Conservation (phyloP, 2,329 filamentous ascomycete genomes). For the Paraphoma chrysanthemicola region DNA sequence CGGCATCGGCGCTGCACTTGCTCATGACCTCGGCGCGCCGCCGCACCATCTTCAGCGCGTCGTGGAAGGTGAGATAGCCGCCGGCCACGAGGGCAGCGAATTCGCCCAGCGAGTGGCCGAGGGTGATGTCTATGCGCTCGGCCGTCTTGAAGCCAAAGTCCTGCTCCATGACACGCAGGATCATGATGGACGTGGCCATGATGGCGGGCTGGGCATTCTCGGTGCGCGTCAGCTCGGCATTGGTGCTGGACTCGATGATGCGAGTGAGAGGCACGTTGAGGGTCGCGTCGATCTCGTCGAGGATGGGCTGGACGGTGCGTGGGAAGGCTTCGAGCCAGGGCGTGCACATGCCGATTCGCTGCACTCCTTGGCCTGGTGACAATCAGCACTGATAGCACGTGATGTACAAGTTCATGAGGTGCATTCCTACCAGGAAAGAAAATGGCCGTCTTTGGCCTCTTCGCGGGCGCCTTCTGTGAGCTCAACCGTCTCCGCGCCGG, state of each 20-base stretch:
- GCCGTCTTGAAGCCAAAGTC: conserved; percentile 80
- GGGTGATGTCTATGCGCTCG: conserved; percentile 77
- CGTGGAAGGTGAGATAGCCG: conserved; percentile 77
- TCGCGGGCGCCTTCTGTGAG: conserved; percentile 21
- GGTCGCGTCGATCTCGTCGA: conserved; percentile 84
- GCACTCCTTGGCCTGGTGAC: conserved; percentile 78
- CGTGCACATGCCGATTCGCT: conserved; percentile 84
- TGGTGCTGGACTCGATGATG: conserved; percentile 81
- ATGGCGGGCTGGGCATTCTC: conserved; percentile 93
- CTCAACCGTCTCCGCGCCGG: conserved; percentile 38
- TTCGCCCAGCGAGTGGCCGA: conserved; percentile 92
- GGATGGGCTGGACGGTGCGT: conserved; percentile 72
- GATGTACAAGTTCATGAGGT: background rate
- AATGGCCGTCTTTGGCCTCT: conserved; percentile 47
- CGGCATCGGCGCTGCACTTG: conserved; percentile 72
- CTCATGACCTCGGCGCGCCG: conserved; percentile 84
- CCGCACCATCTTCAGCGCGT: conserved; percentile 79
- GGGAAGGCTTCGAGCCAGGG: conserved; percentile 91
- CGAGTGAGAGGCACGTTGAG: conserved; percentile 77
- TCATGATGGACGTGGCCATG: conserved; percentile 92
- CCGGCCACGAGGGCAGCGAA: conserved; percentile 89
- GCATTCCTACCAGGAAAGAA: conserved; percentile 46
- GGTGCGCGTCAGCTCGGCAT: conserved; percentile 77
- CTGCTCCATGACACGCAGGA: conserved; percentile 83
- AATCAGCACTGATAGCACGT: conserved; percentile 12